phyloP scores from a whole-genome alignment of 2,329 filamentous ascomycete genomes.

The Pyrenophora tritici-repentis region DNA sequence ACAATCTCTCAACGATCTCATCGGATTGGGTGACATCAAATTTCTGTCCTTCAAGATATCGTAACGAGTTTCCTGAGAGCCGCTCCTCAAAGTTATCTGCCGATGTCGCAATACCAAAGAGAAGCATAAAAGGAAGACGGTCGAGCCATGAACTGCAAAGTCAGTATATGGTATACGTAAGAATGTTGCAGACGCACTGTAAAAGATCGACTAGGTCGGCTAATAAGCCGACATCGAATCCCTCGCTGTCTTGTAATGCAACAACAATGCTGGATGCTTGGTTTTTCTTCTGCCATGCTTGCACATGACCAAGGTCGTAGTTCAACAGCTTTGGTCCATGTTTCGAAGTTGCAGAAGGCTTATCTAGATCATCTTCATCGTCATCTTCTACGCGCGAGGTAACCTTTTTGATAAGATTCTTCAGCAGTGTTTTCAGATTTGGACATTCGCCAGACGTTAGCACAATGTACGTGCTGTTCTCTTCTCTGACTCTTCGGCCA shows the following conservation, averaged over 20 bases:
- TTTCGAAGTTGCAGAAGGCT: constrained; percentile 20
- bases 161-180: constrained; percentile 23
- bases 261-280: constrained; percentile 67
- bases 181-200: constrained; percentile 55
- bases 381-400: constrained; percentile 63
- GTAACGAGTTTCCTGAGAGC: constrained; percentile 70
- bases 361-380: constrained; percentile 49
- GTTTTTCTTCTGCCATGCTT: constrained; percentile 62
- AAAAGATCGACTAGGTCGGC: constrained; percentile 73
- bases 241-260: constrained; percentile 80
- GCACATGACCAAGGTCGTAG: constrained; percentile 76
- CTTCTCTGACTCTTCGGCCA: constrained; percentile 50
- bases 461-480: constrained; percentile 63
- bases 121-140: constrained; percentile 74
- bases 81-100: constrained; percentile 78
- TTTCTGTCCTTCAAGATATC: constrained; percentile 69
- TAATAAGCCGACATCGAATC: constrained; percentile 74
- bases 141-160: constrained; percentile 66
- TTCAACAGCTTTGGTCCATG: constrained; percentile 71
- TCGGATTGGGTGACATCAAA: constrained; percentile 78
- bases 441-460: constrained; percentile 72
- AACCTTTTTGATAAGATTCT: constrained; percentile 72
- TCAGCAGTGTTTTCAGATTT: constrained; percentile 74
- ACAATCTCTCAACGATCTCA: constrained; percentile 73
- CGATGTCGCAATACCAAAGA: constrained; percentile 82